Base-by-base conservation (phyloP, 495 filamentous ascomycete genomes). In the Jackrogersella multiformis region DNA sequence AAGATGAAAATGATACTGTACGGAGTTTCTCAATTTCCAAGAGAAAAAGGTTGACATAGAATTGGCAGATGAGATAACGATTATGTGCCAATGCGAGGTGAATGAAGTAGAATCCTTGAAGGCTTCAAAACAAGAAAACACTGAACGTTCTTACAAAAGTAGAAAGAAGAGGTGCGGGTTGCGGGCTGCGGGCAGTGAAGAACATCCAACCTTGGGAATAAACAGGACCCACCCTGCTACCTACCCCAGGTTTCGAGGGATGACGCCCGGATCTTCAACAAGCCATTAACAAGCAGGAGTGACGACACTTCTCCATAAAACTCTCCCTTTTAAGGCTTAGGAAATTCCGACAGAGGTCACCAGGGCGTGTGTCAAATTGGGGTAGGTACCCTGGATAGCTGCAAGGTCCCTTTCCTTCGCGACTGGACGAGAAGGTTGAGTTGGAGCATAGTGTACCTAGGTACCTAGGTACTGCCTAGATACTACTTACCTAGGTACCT, bases 251-350 rank as follows among this genome's bases (percentile, higher is more conserved):
- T 66, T 66, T 66, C 48, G 56, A 66, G 48, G 62, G 30, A 38
- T 35, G 41, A 21, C 32, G 32, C n/a, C n/a, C 21, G 34, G 52
- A 42, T 18, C 61, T 36, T 36, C 26, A 55, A 45, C 28, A 56
- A 64, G 34, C 51, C 45, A 58, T 45, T 44, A 34, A 23, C 28
- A 26, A 34, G 52, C 13, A 24, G 65, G 41, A 53, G 65, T 68
- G 60, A 69, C 66, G 66, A 64, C 54, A 69, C 26, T 55, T 64
- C 66, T 9, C 66, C 66, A 69, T 46, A 63, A 68, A 54, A 54
- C 36, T 21, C n/a, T 16, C 18, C 32, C 36, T 30, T 42, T 56
- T 41, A 10, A 24, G 45, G 38, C 30, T 52, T 15, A 55, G 39
- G 42, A 39, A 36, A 21, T 16, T 53, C 20, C 38, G 38, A 45